Evolutionary conservation across 441 rosid species (phyloP).

Genomic region (Mallotus japonicus): DNA sequence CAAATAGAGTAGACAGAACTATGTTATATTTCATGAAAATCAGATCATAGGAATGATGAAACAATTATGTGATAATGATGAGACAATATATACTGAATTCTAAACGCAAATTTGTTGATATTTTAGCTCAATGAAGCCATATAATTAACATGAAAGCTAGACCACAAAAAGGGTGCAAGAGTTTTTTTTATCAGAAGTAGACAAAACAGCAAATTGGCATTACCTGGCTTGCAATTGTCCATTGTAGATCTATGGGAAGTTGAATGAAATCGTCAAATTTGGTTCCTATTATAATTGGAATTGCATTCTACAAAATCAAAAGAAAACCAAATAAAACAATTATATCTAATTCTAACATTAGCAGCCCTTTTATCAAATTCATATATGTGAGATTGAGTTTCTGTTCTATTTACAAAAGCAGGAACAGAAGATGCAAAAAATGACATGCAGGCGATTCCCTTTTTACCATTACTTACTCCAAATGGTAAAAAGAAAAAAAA

Average conservation of each 20-base stretch:
- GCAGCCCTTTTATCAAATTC: background rate
- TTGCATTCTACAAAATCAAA: slow-evolving; percentile 48
- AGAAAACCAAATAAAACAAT: background rate
- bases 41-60: too few species aligned
- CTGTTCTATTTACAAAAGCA: background rate
- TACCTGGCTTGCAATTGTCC: slow-evolving; percentile 91
- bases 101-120: background rate
- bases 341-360: background rate
- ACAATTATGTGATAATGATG: too few species aligned
- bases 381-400: background rate
- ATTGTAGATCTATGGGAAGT: slow-evolving; percentile 83
- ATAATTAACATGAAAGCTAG: background rate
- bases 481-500: background rate
- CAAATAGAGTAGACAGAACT: background rate
- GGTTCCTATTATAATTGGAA: slow-evolving; percentile 65
- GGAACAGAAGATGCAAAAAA: background rate
- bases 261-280: slow-evolving; percentile 93
- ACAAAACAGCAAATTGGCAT: background rate
- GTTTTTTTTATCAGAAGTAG: background rate
- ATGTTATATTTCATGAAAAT: too few species aligned
- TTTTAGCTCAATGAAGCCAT: too few species aligned
- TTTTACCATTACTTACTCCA: background rate
- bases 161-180: background rate
- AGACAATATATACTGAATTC: too few species aligned
- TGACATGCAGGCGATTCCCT: background rate